Percentiles rank a stretch among this genome's conserved stretches.
These are phyloP conservation scores for Monascus ruber DNA, from an alignment of 2,329 filamentous ascomycete species.

Conservation along the genomic window DNA sequence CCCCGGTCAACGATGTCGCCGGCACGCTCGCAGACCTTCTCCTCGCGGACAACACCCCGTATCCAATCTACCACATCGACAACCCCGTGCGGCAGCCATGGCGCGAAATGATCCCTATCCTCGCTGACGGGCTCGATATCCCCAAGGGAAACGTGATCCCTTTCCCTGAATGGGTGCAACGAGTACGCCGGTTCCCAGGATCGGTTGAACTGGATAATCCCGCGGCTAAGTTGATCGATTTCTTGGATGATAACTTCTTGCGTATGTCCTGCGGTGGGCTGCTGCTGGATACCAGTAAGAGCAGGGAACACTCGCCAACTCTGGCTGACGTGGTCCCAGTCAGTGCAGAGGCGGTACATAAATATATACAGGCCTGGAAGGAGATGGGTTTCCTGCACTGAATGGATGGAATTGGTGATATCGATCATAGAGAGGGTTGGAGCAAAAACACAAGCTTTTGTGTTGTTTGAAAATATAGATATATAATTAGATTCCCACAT, in stretches of 20 bases:
- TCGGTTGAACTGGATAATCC: conserved; percentile 16
- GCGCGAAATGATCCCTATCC: conserved; percentile 22
- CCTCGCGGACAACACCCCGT: conserved; percentile 6
- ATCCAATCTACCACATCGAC: conserved; percentile 36
- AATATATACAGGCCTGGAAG: conserved; percentile 28
- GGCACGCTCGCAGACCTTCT: conserved; percentile 24
- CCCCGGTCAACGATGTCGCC: conserved; percentile 35
- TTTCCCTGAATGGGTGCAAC: conserved; percentile 31
- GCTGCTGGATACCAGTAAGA: conserved; percentile 26
- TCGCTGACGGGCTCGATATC: conserved; percentile 25
- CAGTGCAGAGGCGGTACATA: conserved; percentile 15
- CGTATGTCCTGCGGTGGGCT: conserved; percentile 39
- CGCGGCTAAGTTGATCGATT: conserved; percentile 17
- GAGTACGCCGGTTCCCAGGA: conserved; percentile 16
- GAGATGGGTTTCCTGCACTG: conserved; percentile 11
- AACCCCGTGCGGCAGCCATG: conserved; percentile 35
- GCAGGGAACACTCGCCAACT: conserved; percentile 26
- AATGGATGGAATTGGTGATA: too few relatives aligned
- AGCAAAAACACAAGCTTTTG: too few relatives aligned
- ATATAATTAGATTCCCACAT: too few relatives aligned
- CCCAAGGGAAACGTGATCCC: conserved; percentile 20
- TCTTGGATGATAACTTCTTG: conserved; percentile 21
- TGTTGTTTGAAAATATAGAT: too few relatives aligned
- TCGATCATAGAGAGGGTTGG: too few relatives aligned
- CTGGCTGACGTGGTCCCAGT: conserved; percentile 23